Base-by-base conservation (phyloP, 2,329 filamentous ascomycete species). In the Stemphylium beticola region DNA sequence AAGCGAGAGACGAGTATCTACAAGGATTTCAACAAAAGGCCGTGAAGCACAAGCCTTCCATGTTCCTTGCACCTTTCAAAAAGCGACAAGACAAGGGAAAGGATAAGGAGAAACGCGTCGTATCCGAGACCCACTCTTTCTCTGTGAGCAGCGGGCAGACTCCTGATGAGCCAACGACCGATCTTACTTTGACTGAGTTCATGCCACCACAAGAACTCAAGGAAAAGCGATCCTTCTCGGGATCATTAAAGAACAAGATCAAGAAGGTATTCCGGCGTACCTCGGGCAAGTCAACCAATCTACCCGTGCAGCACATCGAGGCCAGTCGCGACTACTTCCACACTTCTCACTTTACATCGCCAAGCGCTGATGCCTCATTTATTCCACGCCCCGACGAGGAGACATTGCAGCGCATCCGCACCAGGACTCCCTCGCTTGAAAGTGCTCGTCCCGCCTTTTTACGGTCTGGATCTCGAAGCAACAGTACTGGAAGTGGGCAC, bases 181-280 rank as follows among this genome's bases (percentile, higher is more conserved):
- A 65, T 8, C 37, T 53, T 4, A 55, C 48, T 6, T n/a, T 66
- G n/a, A 55, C 34, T 12, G 68, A 71, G 2, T 64, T 65, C 37
- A 59, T 67, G 39, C 64, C 66, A 4, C 62, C 50, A 2, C 61
- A 74, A 17, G 85, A 81, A 38, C 81, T 83, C 3, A 67, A 77
- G 26, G 86, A 82, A 45, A 83, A 84, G 10, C 81, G 88, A 20
- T 86, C 85, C 29, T 83, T 86, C 12, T 90, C 88, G 0, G 81
- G 79, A 14, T 83, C 82, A 0, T 65, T 92, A 34, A 88, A 82
- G 64, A 82, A 79, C 42, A 89, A 81, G 53, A 64, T 92, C 55
- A 88, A 82, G 69, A 82, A 74, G 33, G 76, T 87, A 0, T 86
- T 89, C 58, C 77, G 78, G 22, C 73, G 79, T 22, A 61, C 65